A percentile compares a stretch with the other conserved stretches of the same genome.
These are phyloP conservation scores for Leptographium lundbergii DNA, from an alignment of 2,329 filamentous ascomycete species.

Conservation along the genomic window DNA sequence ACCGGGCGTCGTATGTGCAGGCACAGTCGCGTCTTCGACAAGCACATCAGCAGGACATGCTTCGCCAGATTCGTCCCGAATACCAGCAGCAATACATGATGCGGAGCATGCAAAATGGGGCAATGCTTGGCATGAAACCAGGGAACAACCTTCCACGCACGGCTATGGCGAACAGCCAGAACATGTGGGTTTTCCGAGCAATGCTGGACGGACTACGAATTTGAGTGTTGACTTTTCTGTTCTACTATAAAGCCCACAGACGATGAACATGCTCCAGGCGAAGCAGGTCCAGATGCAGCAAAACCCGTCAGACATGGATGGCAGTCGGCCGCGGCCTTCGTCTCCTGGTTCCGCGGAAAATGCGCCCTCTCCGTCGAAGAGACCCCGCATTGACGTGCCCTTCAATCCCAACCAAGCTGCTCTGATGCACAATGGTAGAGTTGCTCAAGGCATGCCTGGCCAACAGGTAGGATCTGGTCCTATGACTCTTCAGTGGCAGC, in stretches of 20 bases:
- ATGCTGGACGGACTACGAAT: background rate
- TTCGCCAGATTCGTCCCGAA: constrained; percentile 57
- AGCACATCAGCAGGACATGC: constrained; percentile 62
- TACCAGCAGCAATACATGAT: constrained; percentile 51
- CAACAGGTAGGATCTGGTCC: constrained; percentile 50
- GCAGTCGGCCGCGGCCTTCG: constrained; percentile 65
- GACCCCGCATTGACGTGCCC: constrained; percentile 63
- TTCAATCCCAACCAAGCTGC: constrained; percentile 59
- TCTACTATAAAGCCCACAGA: constrained; percentile 39
- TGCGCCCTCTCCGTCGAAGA: constrained; percentile 83
- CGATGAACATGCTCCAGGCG: constrained; percentile 61
- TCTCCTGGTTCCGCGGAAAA: constrained; percentile 79
- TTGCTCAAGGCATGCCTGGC: constrained; percentile 55
- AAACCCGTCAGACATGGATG: constrained; percentile 77
- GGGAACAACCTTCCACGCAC: constrained; percentile 55
- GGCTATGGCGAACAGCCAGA: constrained; percentile 67
- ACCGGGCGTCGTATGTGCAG: constrained; percentile 20
- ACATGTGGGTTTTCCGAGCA: constrained; percentile 40
- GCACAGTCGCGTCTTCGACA: constrained; percentile 62
- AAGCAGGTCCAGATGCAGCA: constrained; percentile 66
- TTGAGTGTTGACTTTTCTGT: background rate
- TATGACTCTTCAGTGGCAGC: constrained; percentile 38
- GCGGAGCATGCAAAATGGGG: constrained; percentile 50
- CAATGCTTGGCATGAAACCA: constrained; percentile 45
- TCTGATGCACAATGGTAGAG: constrained; percentile 65